phyloP scores from a whole-genome alignment of 176 grass and related monocot species.

The Oryza meyeriana region DNA sequence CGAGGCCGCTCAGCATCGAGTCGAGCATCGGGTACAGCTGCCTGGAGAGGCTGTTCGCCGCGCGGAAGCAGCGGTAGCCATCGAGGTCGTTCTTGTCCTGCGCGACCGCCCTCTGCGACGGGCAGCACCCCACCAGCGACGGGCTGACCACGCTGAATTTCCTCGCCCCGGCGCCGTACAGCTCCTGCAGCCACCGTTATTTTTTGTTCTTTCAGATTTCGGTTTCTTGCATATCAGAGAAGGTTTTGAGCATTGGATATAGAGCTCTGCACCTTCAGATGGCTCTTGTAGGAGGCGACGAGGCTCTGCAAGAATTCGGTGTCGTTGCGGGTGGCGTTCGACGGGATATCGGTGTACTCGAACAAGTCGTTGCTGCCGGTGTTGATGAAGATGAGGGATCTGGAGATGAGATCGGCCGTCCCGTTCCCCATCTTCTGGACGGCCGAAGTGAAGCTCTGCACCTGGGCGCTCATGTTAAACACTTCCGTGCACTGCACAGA shows the following conservation, averaged over 20 bases:
- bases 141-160: constrained; percentile 45
- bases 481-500: neutral
- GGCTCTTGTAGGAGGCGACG: constrained; percentile 19
- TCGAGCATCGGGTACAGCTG: neutral
- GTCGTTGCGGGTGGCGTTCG: neutral
- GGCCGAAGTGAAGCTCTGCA: constrained; percentile 32
- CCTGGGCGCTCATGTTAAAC: constrained; percentile 20
- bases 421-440: constrained; percentile 2
- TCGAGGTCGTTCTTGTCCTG: neutral
- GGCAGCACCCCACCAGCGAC: constrained; percentile 46
- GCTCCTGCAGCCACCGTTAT: neutral
- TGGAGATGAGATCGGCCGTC: constrained; percentile 28
- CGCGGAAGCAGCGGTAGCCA: constrained; percentile 10
- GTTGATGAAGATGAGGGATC: constrained; percentile 57
- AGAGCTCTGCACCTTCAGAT: constrained; percentile 29
- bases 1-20: constrained; percentile 20
- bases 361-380: constrained; percentile 66
- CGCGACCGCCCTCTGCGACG: constrained; percentile 6
- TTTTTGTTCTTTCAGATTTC: neutral
- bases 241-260: neutral
- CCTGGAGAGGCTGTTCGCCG: constrained; percentile 24
- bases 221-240: neutral
- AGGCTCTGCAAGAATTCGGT: constrained; percentile 24
- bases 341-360: neutral
- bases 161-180: constrained; percentile 38